A percentile compares a stretch with the other conserved stretches of the same genome.
Conservation (phyloP, 202 grass and related monocot genomes). For the Carex arenaria region DNA sequence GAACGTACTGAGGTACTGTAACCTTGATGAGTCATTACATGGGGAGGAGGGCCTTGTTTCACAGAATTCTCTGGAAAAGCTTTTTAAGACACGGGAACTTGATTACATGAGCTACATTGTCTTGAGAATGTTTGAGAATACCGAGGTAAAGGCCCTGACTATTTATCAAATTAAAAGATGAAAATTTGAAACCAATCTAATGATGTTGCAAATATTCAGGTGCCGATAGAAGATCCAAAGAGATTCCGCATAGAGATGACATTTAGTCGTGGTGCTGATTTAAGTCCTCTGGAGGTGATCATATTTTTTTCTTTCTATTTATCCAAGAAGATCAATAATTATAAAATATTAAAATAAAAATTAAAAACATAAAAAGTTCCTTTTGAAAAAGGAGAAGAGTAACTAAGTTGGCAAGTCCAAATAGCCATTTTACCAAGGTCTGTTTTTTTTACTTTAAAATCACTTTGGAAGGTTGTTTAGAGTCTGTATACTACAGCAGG, state of each 20-base stretch:
- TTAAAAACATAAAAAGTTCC: neutral
- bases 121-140: constrained; percentile 92
- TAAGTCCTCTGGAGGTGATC: constrained; percentile 73
- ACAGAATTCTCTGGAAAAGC: constrained; percentile 40
- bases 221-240: constrained; percentile 77
- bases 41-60: constrained; percentile 85
- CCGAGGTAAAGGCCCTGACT: constrained; percentile 48
- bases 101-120: constrained; percentile 99
- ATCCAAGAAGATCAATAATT: neutral
- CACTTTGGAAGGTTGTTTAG: neutral
- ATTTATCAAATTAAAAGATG: constrained; percentile 13
- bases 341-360: neutral
- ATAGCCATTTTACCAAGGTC: neutral
- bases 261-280: constrained; percentile 85
- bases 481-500: neutral
- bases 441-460: neutral
- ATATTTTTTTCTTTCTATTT: constrained; percentile 13
- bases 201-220: constrained; percentile 37
- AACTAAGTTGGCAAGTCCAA: neutral
- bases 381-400: neutral
- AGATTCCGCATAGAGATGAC: constrained; percentile 99
- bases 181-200: constrained; percentile 10
- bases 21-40: constrained; percentile 69
- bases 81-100: constrained; percentile 77
- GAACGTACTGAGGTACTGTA: constrained; percentile 89